phyloP scores from a whole-genome alignment of 202 grass and related monocot genomes.

The Eragrostis tef region DNA sequence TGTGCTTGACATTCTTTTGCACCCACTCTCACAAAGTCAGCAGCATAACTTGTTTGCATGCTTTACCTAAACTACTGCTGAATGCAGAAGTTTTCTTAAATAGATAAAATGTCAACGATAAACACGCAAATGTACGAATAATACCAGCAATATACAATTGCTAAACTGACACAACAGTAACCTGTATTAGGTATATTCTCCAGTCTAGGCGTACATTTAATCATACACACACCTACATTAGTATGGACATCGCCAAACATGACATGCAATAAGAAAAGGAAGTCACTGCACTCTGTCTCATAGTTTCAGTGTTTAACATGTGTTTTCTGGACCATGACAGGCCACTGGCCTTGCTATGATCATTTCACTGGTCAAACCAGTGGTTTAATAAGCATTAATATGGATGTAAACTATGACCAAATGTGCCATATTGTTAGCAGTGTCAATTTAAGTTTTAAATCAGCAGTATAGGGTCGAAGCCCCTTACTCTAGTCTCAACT shows the following conservation, averaged over 20 bases:
- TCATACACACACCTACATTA: background rate
- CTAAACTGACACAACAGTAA: background rate
- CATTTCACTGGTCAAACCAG: background rate
- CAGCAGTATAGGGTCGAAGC: background rate
- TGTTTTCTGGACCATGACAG: background rate
- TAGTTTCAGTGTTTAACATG: background rate
- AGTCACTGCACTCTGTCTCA: background rate
- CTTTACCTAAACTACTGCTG: conserved; percentile 4
- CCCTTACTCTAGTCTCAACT: background rate
- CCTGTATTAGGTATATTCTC: background rate
- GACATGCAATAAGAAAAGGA: background rate
- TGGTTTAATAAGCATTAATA: background rate
- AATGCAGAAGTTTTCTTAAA: background rate
- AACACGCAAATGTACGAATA: background rate
- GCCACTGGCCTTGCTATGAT: background rate
- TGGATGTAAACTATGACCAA: background rate
- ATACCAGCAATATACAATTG: background rate
- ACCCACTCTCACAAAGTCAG: background rate
- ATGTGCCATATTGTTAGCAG: background rate
- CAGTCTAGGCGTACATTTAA: background rate
- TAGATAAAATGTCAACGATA: background rate
- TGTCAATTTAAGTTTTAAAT: background rate
- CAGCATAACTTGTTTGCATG: background rate
- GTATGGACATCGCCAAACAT: background rate
- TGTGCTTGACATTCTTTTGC: background rate